Evolutionary conservation across 805 yeast species (phyloP).

Genomic region (Candida alai): DNA sequence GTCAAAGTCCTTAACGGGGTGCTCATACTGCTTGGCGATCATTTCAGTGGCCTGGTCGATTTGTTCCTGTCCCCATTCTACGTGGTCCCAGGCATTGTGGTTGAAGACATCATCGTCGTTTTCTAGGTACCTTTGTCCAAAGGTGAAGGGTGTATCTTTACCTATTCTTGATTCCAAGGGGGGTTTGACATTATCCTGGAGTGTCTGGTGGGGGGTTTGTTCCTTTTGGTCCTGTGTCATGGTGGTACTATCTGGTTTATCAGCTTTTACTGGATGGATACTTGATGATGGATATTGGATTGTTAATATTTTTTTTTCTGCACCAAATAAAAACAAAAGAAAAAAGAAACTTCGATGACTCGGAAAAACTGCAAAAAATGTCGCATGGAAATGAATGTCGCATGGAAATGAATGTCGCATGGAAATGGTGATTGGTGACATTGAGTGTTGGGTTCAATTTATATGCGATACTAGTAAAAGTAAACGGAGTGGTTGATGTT

Average conservation of each 20-base stretch:
- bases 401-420: no score
- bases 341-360: slow-evolving; percentile 2
- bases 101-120: slow-evolving; percentile 80
- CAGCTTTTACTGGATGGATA: no score
- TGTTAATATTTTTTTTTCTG: not conserved
- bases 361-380: slow-evolving; percentile 1
- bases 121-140: slow-evolving; percentile 79
- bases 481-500: no score
- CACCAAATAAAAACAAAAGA: slow-evolving; percentile 2
- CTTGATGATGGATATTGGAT: no score
- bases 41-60: slow-evolving; percentile 66
- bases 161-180: slow-evolving; percentile 61
- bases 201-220: no score
- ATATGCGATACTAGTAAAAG: no score
- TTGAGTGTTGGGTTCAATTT: no score
- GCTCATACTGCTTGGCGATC: slow-evolving; percentile 68
- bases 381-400: no score
- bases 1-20: slow-evolving; percentile 87
- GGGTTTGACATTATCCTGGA: no score
- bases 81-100: slow-evolving; percentile 97
- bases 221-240: slow-evolving; percentile 14
- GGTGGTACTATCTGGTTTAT: not conserved
- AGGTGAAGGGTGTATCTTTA: slow-evolving; percentile 84
- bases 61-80: slow-evolving; percentile 95
- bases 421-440: no score